Conservation (phyloP, 2,329 filamentous ascomycete genomes). For the Coniochaeta prunicola region DNA sequence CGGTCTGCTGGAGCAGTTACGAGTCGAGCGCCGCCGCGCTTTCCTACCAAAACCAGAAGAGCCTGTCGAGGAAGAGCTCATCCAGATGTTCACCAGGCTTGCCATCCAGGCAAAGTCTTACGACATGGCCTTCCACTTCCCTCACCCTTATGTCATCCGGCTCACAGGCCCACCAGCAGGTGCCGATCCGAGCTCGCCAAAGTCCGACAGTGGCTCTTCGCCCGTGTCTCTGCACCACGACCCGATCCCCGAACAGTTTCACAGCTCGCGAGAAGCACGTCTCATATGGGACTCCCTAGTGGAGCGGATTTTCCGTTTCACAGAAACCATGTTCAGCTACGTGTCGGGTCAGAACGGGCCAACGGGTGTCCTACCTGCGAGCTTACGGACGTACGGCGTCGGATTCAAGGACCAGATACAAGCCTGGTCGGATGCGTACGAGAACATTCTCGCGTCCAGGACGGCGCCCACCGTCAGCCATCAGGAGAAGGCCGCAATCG, state of each 20-base stretch:
- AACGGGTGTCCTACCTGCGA: conserved; percentile 43
- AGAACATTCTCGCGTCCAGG: conserved; percentile 44
- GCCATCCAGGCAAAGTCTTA: conserved; percentile 62
- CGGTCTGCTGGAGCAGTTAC: conserved; percentile 44
- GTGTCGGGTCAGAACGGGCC: conserved; percentile 35
- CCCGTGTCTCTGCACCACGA: conserved; percentile 29
- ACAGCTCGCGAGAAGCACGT: conserved; percentile 45
- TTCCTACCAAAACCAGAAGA: conserved; percentile 34
- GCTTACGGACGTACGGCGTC: conserved; percentile 38
- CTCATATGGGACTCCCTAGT: conserved; percentile 48
- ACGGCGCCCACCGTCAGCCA: conserved; percentile 38
- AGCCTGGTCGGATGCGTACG: conserved; percentile 49
- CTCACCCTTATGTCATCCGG: conserved; percentile 52
- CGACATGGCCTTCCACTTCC: conserved; percentile 62
- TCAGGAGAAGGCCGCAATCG: conserved; percentile 52
- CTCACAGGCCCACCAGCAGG: conserved; percentile 22
- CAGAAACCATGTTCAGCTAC: conserved; percentile 43
- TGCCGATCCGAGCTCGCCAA: conserved; percentile 28
- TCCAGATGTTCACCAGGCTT: conserved; percentile 56
- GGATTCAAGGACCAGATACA: conserved; percentile 43
- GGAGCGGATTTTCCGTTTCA: conserved; percentile 51
- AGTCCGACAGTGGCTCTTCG: conserved; percentile 27
- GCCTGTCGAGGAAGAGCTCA: conserved; percentile 49
- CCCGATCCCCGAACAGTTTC: conserved; percentile 37
- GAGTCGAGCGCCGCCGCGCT: conserved; percentile 33